Evolutionary conservation across 1,284 basidiomycete genomes (phyloP).

Genomic region (Cutaneotrichosporon sp.): DNA sequence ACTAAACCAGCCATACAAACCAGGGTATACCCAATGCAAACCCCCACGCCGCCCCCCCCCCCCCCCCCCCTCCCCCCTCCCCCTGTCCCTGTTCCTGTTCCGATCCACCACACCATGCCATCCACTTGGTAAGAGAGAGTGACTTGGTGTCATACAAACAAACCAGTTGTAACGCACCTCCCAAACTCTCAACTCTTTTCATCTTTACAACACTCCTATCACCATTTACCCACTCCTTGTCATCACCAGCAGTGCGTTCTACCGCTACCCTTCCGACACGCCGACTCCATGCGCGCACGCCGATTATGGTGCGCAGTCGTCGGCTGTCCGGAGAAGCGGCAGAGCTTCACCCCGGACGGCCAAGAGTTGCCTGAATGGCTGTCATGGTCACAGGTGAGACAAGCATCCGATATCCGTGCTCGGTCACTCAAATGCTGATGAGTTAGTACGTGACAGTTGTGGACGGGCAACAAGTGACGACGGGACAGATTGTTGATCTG

Average conservation of each 20-base stretch:
- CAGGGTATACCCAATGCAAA: too few species aligned
- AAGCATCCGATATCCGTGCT: neutral
- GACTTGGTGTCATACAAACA: neutral
- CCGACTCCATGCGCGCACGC: conserved; percentile 11
- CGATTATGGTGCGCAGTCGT: conserved; percentile 23
- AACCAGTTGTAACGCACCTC: neutral
- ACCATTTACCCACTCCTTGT: neutral
- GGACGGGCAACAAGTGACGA: conserved; percentile 24
- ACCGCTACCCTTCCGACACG: neutral
- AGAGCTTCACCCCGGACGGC: conserved; percentile 28
- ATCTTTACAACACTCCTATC: neutral
- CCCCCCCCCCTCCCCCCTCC: neutral
- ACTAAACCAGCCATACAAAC: neutral
- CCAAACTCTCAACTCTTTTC: neutral
- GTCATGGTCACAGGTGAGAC: conserved; percentile 28
- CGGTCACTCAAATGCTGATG: neutral
- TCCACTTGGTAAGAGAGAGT: neutral
- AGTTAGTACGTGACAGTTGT: conserved; percentile 28
- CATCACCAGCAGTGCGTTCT: neutral
- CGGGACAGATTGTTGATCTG: conserved; percentile 29
- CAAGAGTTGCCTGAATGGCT: conserved; percentile 35
- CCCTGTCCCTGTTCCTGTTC: neutral
- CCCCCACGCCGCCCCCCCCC: too few species aligned
- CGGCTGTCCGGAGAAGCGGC: conserved; percentile 19
- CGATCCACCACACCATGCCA: neutral